Evolutionary conservation across 2,329 filamentous ascomycete genomes (phyloP).

Genomic region (Zalaria obscura): DNA sequence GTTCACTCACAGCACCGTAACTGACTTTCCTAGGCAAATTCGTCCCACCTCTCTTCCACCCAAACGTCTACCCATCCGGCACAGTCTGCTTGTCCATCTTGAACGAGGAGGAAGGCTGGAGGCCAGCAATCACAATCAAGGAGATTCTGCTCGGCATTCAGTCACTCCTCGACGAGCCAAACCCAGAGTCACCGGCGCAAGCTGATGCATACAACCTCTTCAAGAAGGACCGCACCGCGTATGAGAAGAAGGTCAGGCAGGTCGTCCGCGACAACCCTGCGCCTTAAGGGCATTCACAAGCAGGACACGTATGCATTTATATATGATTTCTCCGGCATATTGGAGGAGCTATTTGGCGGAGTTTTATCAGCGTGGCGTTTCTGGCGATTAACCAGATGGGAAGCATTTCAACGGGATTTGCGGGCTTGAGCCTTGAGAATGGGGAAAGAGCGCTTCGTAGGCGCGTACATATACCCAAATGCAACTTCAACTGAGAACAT

Average conservation of each 20-base stretch:
- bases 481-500: neutral
- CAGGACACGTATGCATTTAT: neutral
- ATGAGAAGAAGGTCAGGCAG: constrained; percentile 75
- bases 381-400: no score
- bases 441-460: no score
- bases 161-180: constrained; percentile 88
- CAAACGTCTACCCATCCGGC: constrained; percentile 95
- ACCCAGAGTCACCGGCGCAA: constrained; percentile 91
- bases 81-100: constrained; percentile 95
- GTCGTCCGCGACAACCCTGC: constrained; percentile 84
- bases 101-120: constrained; percentile 98
- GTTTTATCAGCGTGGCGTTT: neutral
- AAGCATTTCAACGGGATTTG: no score
- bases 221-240: constrained; percentile 76
- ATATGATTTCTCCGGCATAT: no score
- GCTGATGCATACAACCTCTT: constrained; percentile 95
- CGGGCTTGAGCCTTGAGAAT: no score
- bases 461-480: neutral
- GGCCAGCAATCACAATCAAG: constrained; percentile 95
- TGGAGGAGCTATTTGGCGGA: neutral
- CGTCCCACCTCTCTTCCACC: constrained; percentile 86
- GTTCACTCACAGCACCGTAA: neutral
- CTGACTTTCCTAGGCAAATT: constrained; percentile 63
- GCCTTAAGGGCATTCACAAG: constrained; percentile 30
- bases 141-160: constrained; percentile 94